These are phyloP conservation scores for Leccinum longicurvipes DNA, from an alignment of 768 basidiomycete genomes.

Conservation along the genomic window DNA sequence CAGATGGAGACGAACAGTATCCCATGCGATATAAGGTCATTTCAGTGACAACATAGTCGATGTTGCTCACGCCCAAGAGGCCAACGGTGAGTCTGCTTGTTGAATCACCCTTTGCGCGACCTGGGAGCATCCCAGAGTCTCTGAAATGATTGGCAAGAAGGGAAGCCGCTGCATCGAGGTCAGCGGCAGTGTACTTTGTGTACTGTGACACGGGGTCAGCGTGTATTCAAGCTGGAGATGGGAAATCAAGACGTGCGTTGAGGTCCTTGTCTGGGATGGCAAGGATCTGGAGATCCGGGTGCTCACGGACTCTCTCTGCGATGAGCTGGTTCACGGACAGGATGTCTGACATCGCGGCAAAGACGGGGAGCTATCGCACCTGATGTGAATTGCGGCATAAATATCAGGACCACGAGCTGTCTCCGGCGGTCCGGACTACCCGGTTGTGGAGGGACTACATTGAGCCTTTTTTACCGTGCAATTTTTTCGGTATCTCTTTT, in stretches of 20 bases:
- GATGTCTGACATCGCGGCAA: slow-evolving; percentile 16
- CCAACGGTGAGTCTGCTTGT: slow-evolving; percentile 25
- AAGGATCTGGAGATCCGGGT: slow-evolving; percentile 22
- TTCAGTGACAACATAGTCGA: slow-evolving; percentile 26
- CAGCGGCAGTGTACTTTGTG: slow-evolving; percentile 22
- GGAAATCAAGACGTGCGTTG: slow-evolving; percentile 8
- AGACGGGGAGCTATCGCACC: neutral
- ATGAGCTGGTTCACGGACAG: slow-evolving; percentile 30
- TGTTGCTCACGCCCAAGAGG: slow-evolving; percentile 26
- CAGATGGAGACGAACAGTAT: slow-evolving; percentile 21
- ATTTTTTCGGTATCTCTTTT: too few species aligned
- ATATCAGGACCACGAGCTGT: neutral
- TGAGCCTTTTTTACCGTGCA: too few species aligned
- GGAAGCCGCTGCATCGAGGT: slow-evolving; percentile 26
- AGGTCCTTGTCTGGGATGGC: slow-evolving; percentile 26
- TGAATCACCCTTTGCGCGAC: slow-evolving; percentile 24
- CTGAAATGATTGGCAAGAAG: slow-evolving; percentile 24
- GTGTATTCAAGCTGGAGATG: too few species aligned
- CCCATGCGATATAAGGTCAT: slow-evolving; percentile 31
- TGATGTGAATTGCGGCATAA: neutral
- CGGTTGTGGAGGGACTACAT: neutral
- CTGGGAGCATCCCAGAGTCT: slow-evolving; percentile 15
- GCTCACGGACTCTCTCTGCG: slow-evolving; percentile 12
- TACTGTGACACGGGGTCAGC: slow-evolving; percentile 14
- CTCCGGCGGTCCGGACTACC: neutral